Evolutionary conservation across 495 filamentous ascomycete species (phyloP).

Genomic region (Tuber brumale): DNA sequence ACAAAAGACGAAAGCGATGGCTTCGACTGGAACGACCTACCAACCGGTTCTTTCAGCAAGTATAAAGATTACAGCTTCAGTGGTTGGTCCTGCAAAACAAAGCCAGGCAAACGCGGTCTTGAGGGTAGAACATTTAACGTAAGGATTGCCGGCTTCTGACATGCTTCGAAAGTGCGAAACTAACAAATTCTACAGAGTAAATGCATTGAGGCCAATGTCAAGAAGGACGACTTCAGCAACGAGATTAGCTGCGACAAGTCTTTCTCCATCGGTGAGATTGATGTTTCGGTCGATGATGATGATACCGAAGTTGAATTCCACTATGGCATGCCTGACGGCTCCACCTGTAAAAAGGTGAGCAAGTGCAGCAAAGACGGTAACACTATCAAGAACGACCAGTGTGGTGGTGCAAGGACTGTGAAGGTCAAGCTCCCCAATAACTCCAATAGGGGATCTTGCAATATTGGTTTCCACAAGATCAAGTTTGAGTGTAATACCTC

Average conservation of each 20-base stretch:
- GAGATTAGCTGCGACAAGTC: conserved; percentile 48
- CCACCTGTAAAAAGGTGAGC: conserved; percentile 66
- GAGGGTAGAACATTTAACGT: conserved; percentile 45
- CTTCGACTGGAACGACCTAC: conserved; percentile 63
- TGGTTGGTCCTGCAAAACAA: conserved; percentile 60
- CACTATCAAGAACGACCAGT: conserved; percentile 71
- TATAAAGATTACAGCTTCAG: conserved; percentile 68
- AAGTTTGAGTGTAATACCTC: conserved; percentile 69
- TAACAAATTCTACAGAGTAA: conserved; percentile 47
- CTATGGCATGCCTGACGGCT: conserved; percentile 74
- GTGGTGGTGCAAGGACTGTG: conserved; percentile 79
- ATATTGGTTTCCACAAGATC: conserved; percentile 67
- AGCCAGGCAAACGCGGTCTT: conserved; percentile 50
- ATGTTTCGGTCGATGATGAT: conserved; percentile 59
- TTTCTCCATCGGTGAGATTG: conserved; percentile 69
- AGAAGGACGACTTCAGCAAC: conserved; percentile 44
- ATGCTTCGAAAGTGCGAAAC: not conserved
- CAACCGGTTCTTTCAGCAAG: conserved; percentile 54
- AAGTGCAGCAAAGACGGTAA: conserved; percentile 59
- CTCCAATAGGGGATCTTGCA: conserved; percentile 54
- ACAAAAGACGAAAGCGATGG: conserved; percentile 58
- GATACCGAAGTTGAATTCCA: conserved; percentile 73
- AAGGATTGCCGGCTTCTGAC: conserved; percentile 14
- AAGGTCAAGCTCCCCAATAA: conserved; percentile 64
- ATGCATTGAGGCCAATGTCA: conserved; percentile 59